Base-by-base conservation (phyloP, 371 early-diverging fungal species). In the Mucor racemosus region DNA sequence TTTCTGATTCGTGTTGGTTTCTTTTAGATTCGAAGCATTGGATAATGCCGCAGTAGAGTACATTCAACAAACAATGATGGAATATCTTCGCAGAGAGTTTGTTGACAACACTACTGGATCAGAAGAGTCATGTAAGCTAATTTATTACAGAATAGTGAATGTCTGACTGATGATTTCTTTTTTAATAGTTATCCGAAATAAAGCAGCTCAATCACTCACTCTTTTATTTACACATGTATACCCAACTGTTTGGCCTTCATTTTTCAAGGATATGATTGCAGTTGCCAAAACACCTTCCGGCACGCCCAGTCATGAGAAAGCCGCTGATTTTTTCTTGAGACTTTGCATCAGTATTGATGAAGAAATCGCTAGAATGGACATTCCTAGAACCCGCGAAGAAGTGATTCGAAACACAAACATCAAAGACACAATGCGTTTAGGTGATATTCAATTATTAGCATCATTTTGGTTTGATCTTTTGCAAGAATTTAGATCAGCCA, bases 351-450 rank as follows among this genome's bases (percentile, higher is more conserved):
- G 91, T 10, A 92, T 98, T 42, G 95, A 98, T 76, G 96, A 97
- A 62, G 95, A 97, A 72, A 89, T 97, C 67, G 95, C 93, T 48
- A 91, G 89, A 58, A 82, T 88, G 14, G 85, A 89, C 36, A 89
- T 92, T 34, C 86, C 88, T 9, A 89, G 95, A 21, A 79, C 87
- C 21, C 84, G 90, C 54, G 90, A 90, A 19, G 92, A 95, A 65
- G 77, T 87, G 11, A 79, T 84, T 9, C 85, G 93, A 17, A 97
- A 97, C 77, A 86, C 89, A 26, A 71, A 81, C 48, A 89, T 97
- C 75, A 98, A 98, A 76, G 98, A 98, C 72, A 81, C 84, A 5
- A 97, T 98, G 97, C 88, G 98, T 40, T 86, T 92, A 65, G 86
- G 88, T 26, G 94, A 94, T 62, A 88, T 96, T 58, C 88, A 88